phyloP scores from a whole-genome alignment of 768 basidiomycete genomes.

The Aureoboletus auriporus region DNA sequence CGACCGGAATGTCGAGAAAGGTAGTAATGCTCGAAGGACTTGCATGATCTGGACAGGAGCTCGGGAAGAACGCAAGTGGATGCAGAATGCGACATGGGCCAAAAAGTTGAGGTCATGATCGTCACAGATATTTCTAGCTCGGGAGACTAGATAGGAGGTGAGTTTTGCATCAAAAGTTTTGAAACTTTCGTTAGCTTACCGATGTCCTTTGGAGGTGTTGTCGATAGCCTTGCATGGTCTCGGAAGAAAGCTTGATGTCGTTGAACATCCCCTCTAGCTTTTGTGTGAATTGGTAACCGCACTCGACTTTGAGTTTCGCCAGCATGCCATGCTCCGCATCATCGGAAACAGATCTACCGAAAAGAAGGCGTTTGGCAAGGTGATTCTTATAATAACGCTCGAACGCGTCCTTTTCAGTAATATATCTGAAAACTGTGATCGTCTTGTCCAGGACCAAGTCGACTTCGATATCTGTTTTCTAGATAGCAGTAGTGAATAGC shows the following conservation, averaged over 20 bases:
- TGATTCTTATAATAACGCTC: constrained; percentile 97
- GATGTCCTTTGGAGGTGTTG: constrained; percentile 52
- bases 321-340: constrained; percentile 98
- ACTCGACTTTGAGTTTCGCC: constrained; percentile 94
- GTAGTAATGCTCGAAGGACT: constrained; percentile 88
- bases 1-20: constrained; percentile 85
- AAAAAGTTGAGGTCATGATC: constrained; percentile 95
- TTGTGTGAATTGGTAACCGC: constrained; percentile 94
- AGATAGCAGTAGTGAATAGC: background rate
- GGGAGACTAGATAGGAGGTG: constrained; percentile 49
- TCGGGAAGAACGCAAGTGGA: constrained; percentile 66
- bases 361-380: constrained; percentile 87
- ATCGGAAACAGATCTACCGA: constrained; percentile 86
- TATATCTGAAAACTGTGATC: constrained; percentile 90
- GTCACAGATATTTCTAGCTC: constrained; percentile 80
- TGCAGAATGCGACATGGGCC: constrained; percentile 77
- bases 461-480: constrained; percentile 96
- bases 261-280: constrained; percentile 99
- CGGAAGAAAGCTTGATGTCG: constrained; percentile 87
- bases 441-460: constrained; percentile 91
- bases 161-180: constrained; percentile 1
- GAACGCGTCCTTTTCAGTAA: constrained; percentile 95
- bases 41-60: constrained; percentile 57
- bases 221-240: constrained; percentile 75
- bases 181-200: constrained; percentile 39